These are phyloP conservation scores for Aureobasidium sp. DNA, from an alignment of 2,329 filamentous ascomycete genomes.

Conservation along the genomic window DNA sequence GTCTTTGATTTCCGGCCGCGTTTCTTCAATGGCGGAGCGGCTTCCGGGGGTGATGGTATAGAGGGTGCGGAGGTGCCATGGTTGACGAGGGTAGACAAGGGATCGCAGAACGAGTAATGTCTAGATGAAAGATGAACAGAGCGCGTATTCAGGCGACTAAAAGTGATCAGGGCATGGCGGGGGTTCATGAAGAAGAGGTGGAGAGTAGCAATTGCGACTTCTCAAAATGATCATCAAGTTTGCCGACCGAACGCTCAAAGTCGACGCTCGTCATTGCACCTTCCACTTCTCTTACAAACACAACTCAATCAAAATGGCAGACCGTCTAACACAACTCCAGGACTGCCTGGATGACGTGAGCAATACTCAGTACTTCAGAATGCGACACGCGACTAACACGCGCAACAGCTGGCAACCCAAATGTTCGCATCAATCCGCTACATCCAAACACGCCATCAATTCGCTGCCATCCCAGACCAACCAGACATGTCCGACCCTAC, in stretches of 20 bases:
- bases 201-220: slow-evolving; percentile 1
- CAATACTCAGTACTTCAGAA: neutral
- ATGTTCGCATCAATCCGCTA: slow-evolving; percentile 53
- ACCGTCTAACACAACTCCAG: slow-evolving; percentile 85
- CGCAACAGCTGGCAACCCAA: slow-evolving; percentile 49
- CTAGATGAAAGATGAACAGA: neutral
- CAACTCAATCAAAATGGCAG: slow-evolving; percentile 60
- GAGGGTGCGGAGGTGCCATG: neutral
- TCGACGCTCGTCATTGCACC: slow-evolving; percentile 7
- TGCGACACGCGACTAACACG: slow-evolving; percentile 20
- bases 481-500: slow-evolving; percentile 34
- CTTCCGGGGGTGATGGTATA: neutral
- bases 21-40: neutral
- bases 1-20: neutral
- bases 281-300: neutral
- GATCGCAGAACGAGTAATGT: neutral
- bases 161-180: slow-evolving; percentile 13
- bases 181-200: slow-evolving; percentile 9
- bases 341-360: slow-evolving; percentile 84
- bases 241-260: neutral
- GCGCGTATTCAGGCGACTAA: neutral
- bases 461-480: slow-evolving; percentile 47
- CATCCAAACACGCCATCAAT: slow-evolving; percentile 47
- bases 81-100: neutral
- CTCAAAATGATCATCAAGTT: neutral